These are phyloP conservation scores for Penicillium robsamsonii DNA, from an alignment of 495 filamentous ascomycete species.

Conservation along the genomic window DNA sequence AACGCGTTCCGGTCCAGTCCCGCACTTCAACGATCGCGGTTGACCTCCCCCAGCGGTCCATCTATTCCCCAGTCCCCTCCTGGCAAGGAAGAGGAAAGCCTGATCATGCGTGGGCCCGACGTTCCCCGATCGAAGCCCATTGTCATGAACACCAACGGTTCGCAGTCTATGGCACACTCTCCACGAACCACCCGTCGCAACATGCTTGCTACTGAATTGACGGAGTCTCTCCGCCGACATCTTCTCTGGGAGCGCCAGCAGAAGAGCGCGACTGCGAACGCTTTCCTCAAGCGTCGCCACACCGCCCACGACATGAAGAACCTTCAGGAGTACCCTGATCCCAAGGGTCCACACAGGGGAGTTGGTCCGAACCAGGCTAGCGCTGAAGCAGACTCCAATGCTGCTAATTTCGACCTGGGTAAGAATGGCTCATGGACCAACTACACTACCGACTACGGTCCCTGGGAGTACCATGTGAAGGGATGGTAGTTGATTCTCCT, in stretches of 20 bases:
- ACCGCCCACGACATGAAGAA: slow-evolving; percentile 87
- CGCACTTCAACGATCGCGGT: slow-evolving; percentile 73
- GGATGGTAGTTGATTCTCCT: slow-evolving; percentile 56
- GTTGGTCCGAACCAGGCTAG: slow-evolving; percentile 16
- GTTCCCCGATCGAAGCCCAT: slow-evolving; percentile 84
- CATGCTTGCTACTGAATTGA: slow-evolving; percentile 94
- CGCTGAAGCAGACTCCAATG: slow-evolving; percentile 17
- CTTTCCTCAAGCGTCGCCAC: slow-evolving; percentile 86
- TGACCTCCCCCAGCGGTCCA: slow-evolving; percentile 70
- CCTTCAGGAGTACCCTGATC: slow-evolving; percentile 68
- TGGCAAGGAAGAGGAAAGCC: slow-evolving; percentile 61
- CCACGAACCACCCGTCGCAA: slow-evolving; percentile 91
- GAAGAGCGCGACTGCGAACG: slow-evolving; percentile 84
- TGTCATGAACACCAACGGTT: slow-evolving; percentile 54
- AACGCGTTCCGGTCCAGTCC: slow-evolving; percentile 73
- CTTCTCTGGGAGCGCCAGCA: slow-evolving; percentile 86
- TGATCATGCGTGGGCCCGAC: slow-evolving; percentile 72
- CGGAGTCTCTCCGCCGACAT: slow-evolving; percentile 72
- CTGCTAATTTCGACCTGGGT: slow-evolving; percentile 36
- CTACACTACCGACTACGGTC: slow-evolving; percentile 59
- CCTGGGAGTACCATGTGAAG: slow-evolving; percentile 67
- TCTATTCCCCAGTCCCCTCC: slow-evolving; percentile 71
- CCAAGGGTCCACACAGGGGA: slow-evolving; percentile 31
- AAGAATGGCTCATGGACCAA: slow-evolving; percentile 65
- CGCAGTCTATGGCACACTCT: slow-evolving; percentile 69